Conservation (phyloP, 169 alveolate species). For the Blepharisma undulans region DNA sequence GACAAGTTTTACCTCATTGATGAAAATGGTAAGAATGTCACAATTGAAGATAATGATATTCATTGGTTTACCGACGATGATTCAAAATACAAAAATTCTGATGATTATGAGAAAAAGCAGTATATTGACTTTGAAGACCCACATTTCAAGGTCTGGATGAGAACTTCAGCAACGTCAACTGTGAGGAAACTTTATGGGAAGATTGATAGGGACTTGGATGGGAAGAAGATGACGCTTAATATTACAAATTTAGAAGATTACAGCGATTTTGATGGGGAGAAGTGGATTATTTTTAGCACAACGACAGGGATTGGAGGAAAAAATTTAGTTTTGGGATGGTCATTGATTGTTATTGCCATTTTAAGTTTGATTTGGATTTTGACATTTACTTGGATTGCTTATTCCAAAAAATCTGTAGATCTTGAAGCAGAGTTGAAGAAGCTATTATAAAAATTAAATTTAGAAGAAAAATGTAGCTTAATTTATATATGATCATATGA, state of each 20-base stretch:
- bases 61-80: conserved; percentile 69
- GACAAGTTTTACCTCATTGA: neutral
- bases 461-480: too few relatives aligned
- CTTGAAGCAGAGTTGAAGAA: too few relatives aligned
- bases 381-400: neutral
- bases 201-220: conserved; percentile 67
- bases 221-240: conserved; percentile 49
- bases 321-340: conserved; percentile 66
- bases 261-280: neutral
- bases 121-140: conserved; percentile 78
- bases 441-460: too few relatives aligned
- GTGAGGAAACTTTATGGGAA: conserved; percentile 86
- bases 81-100: conserved; percentile 28
- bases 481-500: too few relatives aligned
- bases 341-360: neutral
- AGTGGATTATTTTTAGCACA: neutral
- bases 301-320: conserved; percentile 85
- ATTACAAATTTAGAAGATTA: neutral
- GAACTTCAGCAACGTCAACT: conserved; percentile 80
- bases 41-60: conserved; percentile 50
- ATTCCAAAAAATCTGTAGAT: too few relatives aligned
- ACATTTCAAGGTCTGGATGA: conserved; percentile 88
- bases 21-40: conserved; percentile 27
- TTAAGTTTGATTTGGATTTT: neutral
- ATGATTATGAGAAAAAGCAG: conserved; percentile 45